Evolutionary conservation across 2,329 filamentous ascomycete genomes (phyloP).

Genomic region (Botrytis deweyae): DNA sequence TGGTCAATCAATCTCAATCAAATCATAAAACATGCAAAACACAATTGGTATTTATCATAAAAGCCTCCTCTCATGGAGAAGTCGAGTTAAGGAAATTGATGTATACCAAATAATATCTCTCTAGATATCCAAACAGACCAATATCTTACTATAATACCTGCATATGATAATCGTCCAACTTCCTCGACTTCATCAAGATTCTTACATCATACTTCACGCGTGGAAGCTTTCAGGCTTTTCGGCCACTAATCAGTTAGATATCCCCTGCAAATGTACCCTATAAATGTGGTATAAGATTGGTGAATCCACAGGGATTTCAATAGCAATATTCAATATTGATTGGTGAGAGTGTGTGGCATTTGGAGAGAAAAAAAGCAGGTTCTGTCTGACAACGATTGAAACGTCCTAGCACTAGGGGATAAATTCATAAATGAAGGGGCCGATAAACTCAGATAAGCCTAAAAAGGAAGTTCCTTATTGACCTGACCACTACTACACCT

Average conservation of each 20-base stretch:
- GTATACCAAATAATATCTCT: background rate
- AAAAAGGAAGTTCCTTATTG: background rate
- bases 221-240: background rate
- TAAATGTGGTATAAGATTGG: background rate
- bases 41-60: background rate
- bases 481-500: background rate
- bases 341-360: slow-evolving; percentile 3
- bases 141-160: background rate
- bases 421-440: background rate
- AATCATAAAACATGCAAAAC: slow-evolving; percentile 5
- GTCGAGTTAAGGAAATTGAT: background rate
- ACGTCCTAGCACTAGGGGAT: background rate
- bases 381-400: slow-evolving; percentile 1
- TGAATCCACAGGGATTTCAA: slow-evolving; percentile 5
- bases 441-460: background rate
- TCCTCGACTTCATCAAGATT: background rate
- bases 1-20: slow-evolving; percentile 1
- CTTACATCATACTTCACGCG: slow-evolving; percentile 8
- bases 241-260: too few relatives aligned
- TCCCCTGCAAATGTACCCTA: slow-evolving; percentile 9
- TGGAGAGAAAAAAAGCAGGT: background rate
- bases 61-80: background rate
- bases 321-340: slow-evolving; percentile 13
- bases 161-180: background rate
- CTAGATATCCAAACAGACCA: background rate